Conservation (phyloP, 805 yeast genomes). For the Monosporozyma solicola region DNA sequence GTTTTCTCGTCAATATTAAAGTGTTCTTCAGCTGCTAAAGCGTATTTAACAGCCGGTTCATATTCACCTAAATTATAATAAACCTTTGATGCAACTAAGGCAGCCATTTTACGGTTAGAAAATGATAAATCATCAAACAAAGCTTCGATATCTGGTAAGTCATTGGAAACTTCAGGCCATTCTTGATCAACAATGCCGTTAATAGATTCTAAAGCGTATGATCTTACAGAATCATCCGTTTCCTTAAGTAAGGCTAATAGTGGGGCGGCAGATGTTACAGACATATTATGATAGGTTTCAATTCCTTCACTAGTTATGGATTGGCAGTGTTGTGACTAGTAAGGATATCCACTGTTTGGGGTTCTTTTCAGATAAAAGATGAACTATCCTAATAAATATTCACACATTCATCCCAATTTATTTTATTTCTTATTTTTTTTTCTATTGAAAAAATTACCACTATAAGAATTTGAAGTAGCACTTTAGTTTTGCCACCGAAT, state of each 20-base stretch:
- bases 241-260: conserved; percentile 84
- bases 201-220: conserved; percentile 76
- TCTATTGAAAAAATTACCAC: neutral
- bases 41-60: conserved; percentile 80
- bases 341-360: neutral
- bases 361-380: neutral
- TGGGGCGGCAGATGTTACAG: conserved; percentile 81
- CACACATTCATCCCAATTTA: neutral
- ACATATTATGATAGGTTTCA: conserved; percentile 13
- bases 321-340: neutral
- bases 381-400: neutral
- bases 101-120: conserved; percentile 73
- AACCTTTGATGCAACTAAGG: conserved; percentile 83
- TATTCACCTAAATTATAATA: conserved; percentile 90
- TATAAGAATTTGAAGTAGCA: neutral
- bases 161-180: conserved; percentile 97
- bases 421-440: neutral
- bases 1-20: conserved; percentile 63
- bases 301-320: neutral
- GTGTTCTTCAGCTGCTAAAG: conserved; percentile 72
- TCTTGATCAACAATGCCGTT: conserved; percentile 78
- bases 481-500: conserved; percentile 17
- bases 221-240: conserved; percentile 64
- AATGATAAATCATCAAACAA: conserved; percentile 78
- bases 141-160: conserved; percentile 79